phyloP scores from a whole-genome alignment of 2,329 filamentous ascomycete genomes.

The Aspergillus sp. region DNA sequence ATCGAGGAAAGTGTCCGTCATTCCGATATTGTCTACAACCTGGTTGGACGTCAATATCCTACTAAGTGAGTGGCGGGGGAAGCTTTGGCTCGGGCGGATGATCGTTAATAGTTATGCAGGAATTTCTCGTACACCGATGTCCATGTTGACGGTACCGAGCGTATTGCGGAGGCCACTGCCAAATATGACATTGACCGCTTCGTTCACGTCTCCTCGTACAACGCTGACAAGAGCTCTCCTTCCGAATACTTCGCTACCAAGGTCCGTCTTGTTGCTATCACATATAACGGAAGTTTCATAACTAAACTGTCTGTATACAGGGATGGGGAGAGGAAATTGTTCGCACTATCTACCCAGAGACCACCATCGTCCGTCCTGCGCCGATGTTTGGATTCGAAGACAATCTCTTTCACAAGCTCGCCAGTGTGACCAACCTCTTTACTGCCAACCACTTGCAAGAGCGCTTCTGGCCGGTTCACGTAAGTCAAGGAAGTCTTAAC shows the following conservation, averaged over 20 bases:
- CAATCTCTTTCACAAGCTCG: slow-evolving; percentile 77
- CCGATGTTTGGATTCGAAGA: slow-evolving; percentile 95
- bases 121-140: slow-evolving; percentile 93
- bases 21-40: slow-evolving; percentile 95
- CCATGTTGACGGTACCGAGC: slow-evolving; percentile 82
- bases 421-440: slow-evolving; percentile 69
- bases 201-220: slow-evolving; percentile 94
- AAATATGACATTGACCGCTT: slow-evolving; percentile 98
- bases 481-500: slow-evolving; percentile 36
- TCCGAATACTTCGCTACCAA: slow-evolving; percentile 92
- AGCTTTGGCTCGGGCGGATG: not conserved
- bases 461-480: slow-evolving; percentile 84
- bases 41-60: slow-evolving; percentile 87
- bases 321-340: slow-evolving; percentile 74
- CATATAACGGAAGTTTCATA: not conserved
- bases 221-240: slow-evolving; percentile 67
- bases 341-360: slow-evolving; percentile 87
- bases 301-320: slow-evolving; percentile 32
- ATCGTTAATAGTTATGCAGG: slow-evolving; percentile 44
- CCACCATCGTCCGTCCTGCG: slow-evolving; percentile 88
- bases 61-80: slow-evolving; percentile 63
- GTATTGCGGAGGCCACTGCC: slow-evolving; percentile 86
- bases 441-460: slow-evolving; percentile 92
- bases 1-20: slow-evolving; percentile 96
- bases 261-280: slow-evolving; percentile 36